Conservation (phyloP, 1,139 yeast genomes). For the Suhomyces kunorum region DNA sequence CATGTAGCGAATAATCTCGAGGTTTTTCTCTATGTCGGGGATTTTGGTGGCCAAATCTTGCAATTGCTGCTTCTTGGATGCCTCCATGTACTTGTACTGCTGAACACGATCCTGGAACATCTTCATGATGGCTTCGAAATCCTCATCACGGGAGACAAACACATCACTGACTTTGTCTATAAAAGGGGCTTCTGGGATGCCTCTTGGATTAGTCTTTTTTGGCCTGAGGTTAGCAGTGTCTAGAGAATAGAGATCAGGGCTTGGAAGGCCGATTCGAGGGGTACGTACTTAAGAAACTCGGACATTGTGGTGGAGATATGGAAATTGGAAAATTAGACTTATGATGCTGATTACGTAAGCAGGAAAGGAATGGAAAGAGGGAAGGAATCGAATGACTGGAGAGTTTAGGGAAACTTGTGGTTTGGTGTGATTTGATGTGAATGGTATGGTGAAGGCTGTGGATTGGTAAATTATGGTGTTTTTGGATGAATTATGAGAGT, state of each 20-base stretch:
- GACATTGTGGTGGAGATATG: conserved; percentile 13
- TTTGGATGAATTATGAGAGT: no score
- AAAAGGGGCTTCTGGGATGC: conserved; percentile 96
- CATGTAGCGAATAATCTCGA: conserved; percentile 68
- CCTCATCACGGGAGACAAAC: conserved; percentile 62
- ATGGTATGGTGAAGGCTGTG: no score
- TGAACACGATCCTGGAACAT: conserved; percentile 80
- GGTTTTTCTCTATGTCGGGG: conserved; percentile 86
- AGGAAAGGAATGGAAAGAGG: no score
- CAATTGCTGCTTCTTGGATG: conserved; percentile 70
- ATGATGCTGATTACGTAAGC: not conserved
- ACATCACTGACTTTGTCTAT: conserved; percentile 80
- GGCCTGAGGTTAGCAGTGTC: conserved; percentile 42
- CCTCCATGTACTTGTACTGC: conserved; percentile 84
- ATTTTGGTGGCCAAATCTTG: conserved; percentile 70
- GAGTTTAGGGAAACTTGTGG: no score
- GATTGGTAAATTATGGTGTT: no score
- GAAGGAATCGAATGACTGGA: no score
- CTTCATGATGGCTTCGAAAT: conserved; percentile 66
- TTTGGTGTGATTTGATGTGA: no score
- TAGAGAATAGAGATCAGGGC: not conserved
- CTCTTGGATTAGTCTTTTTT: conserved; percentile 73
- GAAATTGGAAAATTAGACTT: not conserved
- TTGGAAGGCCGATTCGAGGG: not conserved
- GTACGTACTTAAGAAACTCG: conserved; percentile 20